phyloP scores from a whole-genome alignment of 805 yeast genomes.

The Nakazawaea populi region DNA sequence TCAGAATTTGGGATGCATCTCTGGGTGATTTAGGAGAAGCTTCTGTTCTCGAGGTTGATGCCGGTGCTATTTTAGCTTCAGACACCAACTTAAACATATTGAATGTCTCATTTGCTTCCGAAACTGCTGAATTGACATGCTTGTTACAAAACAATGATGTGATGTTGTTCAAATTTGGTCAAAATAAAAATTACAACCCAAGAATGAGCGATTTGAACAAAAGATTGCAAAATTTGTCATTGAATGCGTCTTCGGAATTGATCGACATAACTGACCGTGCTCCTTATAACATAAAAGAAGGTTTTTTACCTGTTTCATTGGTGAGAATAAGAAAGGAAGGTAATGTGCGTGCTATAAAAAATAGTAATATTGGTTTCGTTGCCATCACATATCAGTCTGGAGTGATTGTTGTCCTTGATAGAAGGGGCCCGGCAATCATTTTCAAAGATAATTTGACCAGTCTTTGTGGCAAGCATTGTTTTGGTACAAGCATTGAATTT shows the following conservation, averaged over 20 bases:
- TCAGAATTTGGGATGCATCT: slow-evolving; percentile 81
- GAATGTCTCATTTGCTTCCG: slow-evolving; percentile 69
- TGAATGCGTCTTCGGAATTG: slow-evolving; percentile 19
- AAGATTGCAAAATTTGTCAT: slow-evolving; percentile 22
- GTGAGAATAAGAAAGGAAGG: slow-evolving; percentile 35
- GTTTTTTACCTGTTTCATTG: slow-evolving; percentile 55
- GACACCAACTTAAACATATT: slow-evolving; percentile 42
- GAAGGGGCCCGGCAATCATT: slow-evolving; percentile 59
- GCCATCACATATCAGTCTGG: slow-evolving; percentile 78
- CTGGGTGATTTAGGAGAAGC: slow-evolving; percentile 62
- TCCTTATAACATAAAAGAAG: slow-evolving; percentile 44
- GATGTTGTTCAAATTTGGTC: slow-evolving; percentile 65
- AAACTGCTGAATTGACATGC: slow-evolving; percentile 68
- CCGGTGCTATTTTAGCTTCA: slow-evolving; percentile 36
- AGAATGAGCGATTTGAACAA: slow-evolving; percentile 24
- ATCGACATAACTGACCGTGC: slow-evolving; percentile 51
- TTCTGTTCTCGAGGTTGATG: slow-evolving; percentile 53
- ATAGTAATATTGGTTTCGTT: slow-evolving; percentile 78
- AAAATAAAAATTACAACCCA: slow-evolving; percentile 39
- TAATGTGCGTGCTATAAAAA: slow-evolving; percentile 52
- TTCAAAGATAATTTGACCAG: slow-evolving; percentile 24
- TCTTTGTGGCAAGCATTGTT: slow-evolving; percentile 17
- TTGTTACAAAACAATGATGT: slow-evolving; percentile 69
- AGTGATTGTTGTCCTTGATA: slow-evolving; percentile 66
- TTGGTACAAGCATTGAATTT: slow-evolving; percentile 62